phyloP scores from a whole-genome alignment of 2,329 filamentous ascomycete species.

The Plenodomus biglobosus region DNA sequence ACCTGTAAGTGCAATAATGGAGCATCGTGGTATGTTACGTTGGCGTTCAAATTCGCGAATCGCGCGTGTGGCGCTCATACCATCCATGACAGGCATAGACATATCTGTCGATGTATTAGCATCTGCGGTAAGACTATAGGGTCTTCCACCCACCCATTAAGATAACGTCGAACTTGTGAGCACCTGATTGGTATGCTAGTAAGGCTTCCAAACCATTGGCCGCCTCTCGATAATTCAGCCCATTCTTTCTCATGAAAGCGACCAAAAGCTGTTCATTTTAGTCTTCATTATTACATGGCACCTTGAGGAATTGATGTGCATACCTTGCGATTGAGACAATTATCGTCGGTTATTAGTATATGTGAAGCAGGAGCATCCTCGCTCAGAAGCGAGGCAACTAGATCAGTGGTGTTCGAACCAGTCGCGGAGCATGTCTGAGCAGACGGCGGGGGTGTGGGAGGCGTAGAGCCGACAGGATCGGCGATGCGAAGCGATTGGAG shows the following conservation, averaged over 20 bases:
- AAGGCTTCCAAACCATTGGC: conserved; percentile 40
- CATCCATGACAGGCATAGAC: conserved; percentile 44
- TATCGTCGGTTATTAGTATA: conserved; percentile 46
- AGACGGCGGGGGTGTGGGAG: neutral
- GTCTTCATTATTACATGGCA: neutral
- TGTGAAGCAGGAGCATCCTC: conserved; percentile 6
- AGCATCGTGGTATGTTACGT: conserved; percentile 14
- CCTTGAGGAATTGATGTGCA: neutral
- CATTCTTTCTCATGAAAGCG: conserved; percentile 35
- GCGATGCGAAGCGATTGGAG: neutral
- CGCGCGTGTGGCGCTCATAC: conserved; percentile 36
- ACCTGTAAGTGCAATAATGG: conserved; percentile 36
- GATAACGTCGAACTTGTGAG: conserved; percentile 25
- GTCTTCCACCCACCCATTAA: conserved; percentile 32
- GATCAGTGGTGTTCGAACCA: neutral
- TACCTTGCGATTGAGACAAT: conserved; percentile 43
- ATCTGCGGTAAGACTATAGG: no score
- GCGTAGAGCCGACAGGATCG: neutral
- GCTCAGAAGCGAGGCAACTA: neutral
- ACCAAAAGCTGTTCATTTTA: conserved; percentile 30
- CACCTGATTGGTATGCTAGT: conserved; percentile 21
- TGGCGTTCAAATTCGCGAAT: conserved; percentile 36
- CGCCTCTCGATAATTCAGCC: conserved; percentile 26
- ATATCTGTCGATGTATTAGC: conserved; percentile 25
- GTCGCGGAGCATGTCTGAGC: neutral